Conservation (phyloP, 2,329 filamentous ascomycete genomes). For the Aspergillus melleus region DNA sequence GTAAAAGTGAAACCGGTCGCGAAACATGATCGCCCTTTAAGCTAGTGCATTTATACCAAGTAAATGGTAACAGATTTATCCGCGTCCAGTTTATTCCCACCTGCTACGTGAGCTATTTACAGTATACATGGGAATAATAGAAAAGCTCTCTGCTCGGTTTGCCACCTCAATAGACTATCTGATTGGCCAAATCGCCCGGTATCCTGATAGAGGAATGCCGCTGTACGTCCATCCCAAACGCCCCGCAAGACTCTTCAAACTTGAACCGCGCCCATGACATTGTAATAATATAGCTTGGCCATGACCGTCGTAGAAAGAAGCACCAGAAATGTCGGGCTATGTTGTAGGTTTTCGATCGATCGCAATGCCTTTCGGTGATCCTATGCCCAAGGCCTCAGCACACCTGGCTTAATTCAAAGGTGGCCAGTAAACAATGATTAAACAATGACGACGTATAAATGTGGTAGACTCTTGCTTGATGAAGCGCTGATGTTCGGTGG, state of each 20-base stretch:
- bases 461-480: too few relatives aligned
- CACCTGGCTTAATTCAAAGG: too few relatives aligned
- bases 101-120: not conserved
- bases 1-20: too few relatives aligned
- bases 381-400: too few relatives aligned
- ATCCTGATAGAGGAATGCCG: constrained; percentile 1
- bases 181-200: not conserved
- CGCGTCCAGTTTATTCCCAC: not conserved
- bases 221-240: constrained; percentile 4
- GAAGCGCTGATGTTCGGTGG: too few relatives aligned
- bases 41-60: constrained; percentile 1
- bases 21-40: not conserved
- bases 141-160: not conserved
- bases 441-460: too few relatives aligned
- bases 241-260: not conserved
- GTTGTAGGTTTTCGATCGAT: constrained; percentile 1
- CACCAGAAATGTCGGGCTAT: not conserved
- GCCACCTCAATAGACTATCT: not conserved
- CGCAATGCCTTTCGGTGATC: not conserved
- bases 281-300: not conserved
- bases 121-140: not conserved
- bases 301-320: not conserved
- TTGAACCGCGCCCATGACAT: not conserved
- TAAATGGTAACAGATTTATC: constrained; percentile 1
- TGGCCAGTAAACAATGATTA: too few relatives aligned